A percentile compares a stretch with the other conserved stretches of the same genome.
These are phyloP conservation scores for Globisporangium yorkense DNA, from an alignment of 352 stramenopile species.

Conservation along the genomic window DNA sequence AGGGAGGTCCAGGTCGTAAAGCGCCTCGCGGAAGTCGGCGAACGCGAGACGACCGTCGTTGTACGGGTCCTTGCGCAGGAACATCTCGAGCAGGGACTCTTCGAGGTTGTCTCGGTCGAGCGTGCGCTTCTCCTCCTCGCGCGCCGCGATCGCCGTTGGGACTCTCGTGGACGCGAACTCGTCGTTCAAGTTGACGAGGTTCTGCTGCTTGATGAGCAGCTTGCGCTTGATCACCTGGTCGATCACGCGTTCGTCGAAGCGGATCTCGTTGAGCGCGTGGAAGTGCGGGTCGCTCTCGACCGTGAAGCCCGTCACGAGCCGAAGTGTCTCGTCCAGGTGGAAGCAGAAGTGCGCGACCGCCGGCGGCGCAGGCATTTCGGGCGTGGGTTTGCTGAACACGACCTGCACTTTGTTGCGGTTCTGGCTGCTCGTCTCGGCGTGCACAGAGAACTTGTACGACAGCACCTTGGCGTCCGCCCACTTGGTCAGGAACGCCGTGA, in stretches of 20 bases:
- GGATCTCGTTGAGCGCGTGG: slow-evolving; percentile 31
- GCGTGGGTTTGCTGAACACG: slow-evolving; percentile 62
- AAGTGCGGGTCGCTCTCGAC: slow-evolving; percentile 62
- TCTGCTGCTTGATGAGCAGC: slow-evolving; percentile 30
- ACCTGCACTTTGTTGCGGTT: slow-evolving; percentile 36
- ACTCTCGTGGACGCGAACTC: slow-evolving; percentile 59
- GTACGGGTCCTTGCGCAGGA: slow-evolving; percentile 59
- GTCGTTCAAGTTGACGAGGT: slow-evolving; percentile 44
- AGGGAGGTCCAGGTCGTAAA: slow-evolving; percentile 34
- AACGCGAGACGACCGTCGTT: slow-evolving; percentile 57
- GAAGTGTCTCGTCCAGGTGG: slow-evolving; percentile 32
- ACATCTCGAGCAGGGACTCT: slow-evolving; percentile 48
- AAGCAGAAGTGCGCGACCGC: slow-evolving; percentile 62
- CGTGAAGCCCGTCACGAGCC: slow-evolving; percentile 43
- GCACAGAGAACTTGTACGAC: slow-evolving; percentile 57
- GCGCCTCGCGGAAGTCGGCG: slow-evolving; percentile 30
- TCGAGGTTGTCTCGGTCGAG: slow-evolving; percentile 39
- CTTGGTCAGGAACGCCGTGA: slow-evolving; percentile 36
- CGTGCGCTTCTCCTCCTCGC: slow-evolving; percentile 29
- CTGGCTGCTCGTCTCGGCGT: slow-evolving; percentile 21
- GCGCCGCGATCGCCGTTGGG: slow-evolving; percentile 28
- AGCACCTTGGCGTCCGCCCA: slow-evolving; percentile 30
- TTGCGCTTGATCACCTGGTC: slow-evolving; percentile 56
- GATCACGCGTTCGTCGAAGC: slow-evolving; percentile 50
- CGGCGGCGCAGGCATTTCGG: slow-evolving; percentile 22